Percentiles rank a stretch among this genome's conserved stretches.
phyloP scores from a whole-genome alignment of 257 asterid species.

The Solanum chmielewskii region DNA sequence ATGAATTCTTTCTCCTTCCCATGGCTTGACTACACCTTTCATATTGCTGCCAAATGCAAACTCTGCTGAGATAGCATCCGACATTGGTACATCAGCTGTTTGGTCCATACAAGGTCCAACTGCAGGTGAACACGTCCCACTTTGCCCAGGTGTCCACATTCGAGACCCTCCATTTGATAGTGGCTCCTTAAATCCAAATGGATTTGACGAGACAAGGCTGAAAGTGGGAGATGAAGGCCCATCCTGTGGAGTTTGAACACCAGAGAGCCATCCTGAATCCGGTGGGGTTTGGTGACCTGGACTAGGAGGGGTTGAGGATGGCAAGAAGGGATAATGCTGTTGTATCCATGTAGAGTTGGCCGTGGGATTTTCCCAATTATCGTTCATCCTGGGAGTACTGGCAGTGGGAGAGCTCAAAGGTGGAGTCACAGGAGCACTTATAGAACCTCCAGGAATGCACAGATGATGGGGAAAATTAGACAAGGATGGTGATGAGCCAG shows the following conservation, averaged over 20 bases:
- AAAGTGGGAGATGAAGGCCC: conserved; percentile 86
- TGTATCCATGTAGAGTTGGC: conserved; percentile 53
- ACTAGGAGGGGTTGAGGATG: conserved; percentile 80
- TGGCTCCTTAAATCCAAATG: conserved; percentile 67
- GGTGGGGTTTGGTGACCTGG: conserved; percentile 78
- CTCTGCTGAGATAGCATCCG: conserved; percentile 76
- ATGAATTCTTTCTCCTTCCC: conserved; percentile 98
- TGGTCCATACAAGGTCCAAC: conserved; percentile 54
- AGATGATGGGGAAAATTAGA: conserved; percentile 69
- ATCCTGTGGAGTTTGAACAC: conserved; percentile 87
- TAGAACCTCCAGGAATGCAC: conserved; percentile 74
- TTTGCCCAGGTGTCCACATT: conserved; percentile 97
- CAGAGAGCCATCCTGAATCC: conserved; percentile 92
- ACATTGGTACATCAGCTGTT: conserved; percentile 87
- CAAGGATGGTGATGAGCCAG: conserved; percentile 49
- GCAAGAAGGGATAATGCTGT: conserved; percentile 53
- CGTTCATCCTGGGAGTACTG: conserved; percentile 65
- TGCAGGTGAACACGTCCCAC: conserved; percentile 95
- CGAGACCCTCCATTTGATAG: conserved; percentile 80
- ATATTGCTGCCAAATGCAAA: conserved; percentile 74
- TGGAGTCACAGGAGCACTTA: conserved; percentile 97
- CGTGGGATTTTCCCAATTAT: conserved; percentile 58
- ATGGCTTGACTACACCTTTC: conserved; percentile 72
- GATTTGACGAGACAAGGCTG: conserved; percentile 72
- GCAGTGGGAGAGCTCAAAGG: conserved; percentile 92